phyloP scores from a whole-genome alignment of 2,329 filamentous ascomycete species.

The Penicillium vulpinum region DNA sequence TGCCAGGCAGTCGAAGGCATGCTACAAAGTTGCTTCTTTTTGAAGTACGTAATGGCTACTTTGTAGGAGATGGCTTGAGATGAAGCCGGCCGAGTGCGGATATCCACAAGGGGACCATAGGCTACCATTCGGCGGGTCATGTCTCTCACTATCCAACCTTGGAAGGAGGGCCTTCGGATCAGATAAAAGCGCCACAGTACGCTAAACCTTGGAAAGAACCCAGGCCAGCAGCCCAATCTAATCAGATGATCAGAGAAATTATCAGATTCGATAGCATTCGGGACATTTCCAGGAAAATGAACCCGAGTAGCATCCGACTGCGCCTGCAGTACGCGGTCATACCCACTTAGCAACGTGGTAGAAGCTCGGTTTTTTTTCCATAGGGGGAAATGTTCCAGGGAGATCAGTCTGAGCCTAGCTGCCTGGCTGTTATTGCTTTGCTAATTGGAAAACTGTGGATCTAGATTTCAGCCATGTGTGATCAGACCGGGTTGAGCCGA shows the following conservation, averaged over 20 bases:
- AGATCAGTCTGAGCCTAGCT: neutral
- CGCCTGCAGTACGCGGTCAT: neutral
- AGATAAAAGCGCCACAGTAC: slow-evolving; percentile 3
- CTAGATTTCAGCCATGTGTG: neutral
- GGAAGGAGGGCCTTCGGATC: neutral
- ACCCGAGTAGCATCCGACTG: neutral
- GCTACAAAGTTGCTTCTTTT: neutral
- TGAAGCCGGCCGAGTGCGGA: neutral
- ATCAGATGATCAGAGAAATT: slow-evolving; percentile 1
- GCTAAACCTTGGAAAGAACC: neutral
- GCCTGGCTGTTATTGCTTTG: neutral
- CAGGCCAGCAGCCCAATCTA: neutral
- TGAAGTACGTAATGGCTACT: neutral
- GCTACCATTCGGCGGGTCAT: neutral
- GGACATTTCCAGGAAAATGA: neutral
- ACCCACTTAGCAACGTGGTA: neutral
- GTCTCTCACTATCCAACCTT: neutral
- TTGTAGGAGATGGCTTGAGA: neutral
- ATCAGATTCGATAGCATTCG: neutral
- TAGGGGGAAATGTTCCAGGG: neutral
- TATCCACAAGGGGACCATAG: neutral
- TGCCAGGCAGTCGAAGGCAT: neutral
- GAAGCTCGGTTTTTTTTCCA: neutral
- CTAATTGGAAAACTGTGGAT: neutral
- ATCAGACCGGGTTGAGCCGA: neutral